phyloP scores from a whole-genome alignment of 176 grass and related monocot species.

The Avena atlantica region DNA sequence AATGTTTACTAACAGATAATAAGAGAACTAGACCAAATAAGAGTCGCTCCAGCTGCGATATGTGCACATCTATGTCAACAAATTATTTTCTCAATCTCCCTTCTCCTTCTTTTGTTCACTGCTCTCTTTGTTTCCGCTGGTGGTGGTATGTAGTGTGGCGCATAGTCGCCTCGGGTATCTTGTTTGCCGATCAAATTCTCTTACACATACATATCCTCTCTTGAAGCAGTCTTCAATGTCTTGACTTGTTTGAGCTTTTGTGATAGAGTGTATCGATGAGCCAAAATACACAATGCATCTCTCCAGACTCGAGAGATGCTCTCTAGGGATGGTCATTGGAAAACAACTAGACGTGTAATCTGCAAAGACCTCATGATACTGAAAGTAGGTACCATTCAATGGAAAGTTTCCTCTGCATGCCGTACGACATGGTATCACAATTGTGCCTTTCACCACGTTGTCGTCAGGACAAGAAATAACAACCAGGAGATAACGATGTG shows the following conservation, averaged over 20 bases:
- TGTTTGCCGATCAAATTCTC: conserved; percentile 37
- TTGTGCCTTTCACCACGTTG: conserved; percentile 35
- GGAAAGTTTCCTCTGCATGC: conserved; percentile 87
- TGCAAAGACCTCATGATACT: conserved; percentile 88
- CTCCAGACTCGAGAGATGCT: conserved; percentile 47
- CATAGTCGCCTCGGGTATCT: conserved; percentile 31
- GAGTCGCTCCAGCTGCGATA: conserved; percentile 2
- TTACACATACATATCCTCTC: conserved; percentile 53
- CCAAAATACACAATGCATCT: conserved; percentile 72
- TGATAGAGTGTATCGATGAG: conserved; percentile 70
- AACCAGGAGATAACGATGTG: conserved; percentile 69
- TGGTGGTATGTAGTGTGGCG: conserved; percentile 24
- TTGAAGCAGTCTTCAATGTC: no score
- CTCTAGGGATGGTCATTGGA: conserved; percentile 60
- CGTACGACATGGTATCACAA: conserved; percentile 84
- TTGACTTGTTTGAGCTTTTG: conserved; percentile 41
- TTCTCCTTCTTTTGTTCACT: neutral
- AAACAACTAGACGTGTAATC: conserved; percentile 63
- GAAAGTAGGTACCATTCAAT: conserved; percentile 94
- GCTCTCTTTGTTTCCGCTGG: conserved; percentile 26
- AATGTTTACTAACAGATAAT: neutral
- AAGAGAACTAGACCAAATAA: neutral
- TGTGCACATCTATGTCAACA: neutral
- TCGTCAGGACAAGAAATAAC: conserved; percentile 39
- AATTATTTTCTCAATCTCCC: neutral